phyloP scores from a whole-genome alignment of 495 filamentous ascomycete species.

The Entonaema liquescens region DNA sequence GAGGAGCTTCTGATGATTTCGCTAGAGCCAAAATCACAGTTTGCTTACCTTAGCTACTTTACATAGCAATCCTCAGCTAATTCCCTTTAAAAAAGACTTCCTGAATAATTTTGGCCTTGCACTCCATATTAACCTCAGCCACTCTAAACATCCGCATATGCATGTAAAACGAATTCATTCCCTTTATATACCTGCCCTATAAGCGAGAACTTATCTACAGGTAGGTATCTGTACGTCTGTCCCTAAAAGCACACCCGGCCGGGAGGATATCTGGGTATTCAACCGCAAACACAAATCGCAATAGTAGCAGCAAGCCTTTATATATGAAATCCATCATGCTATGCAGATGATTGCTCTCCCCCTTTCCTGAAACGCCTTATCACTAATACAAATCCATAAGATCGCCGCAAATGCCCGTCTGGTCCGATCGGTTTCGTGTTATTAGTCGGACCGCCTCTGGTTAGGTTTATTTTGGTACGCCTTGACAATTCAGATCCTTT shows the following conservation, averaged over 20 bases:
- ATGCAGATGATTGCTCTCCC: conserved; percentile 29
- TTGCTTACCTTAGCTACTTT: background rate
- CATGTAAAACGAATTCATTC: background rate
- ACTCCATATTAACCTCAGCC: background rate
- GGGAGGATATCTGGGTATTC: background rate
- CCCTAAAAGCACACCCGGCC: background rate
- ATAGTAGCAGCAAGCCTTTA: background rate
- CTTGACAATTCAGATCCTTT: conserved; percentile 3
- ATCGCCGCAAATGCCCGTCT: background rate
- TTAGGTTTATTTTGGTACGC: conserved; percentile 1
- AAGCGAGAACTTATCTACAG: background rate
- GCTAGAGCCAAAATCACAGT: background rate
- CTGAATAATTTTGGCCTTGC: too few relatives aligned
- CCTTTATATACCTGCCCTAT: background rate
- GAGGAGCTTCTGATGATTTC: background rate
- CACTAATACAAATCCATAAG: background rate
- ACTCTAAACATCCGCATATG: background rate
- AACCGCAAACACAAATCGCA: background rate
- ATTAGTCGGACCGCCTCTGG: background rate
- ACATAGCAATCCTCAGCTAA: too few relatives aligned
- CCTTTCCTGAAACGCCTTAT: conserved; percentile 23
- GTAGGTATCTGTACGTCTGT: background rate
- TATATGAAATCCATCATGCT: conserved; percentile 27
- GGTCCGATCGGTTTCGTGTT: conserved; percentile 1
- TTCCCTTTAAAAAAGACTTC: too few relatives aligned